phyloP scores from a whole-genome alignment of 2,329 filamentous ascomycete species.

The Aphanocladium album region DNA sequence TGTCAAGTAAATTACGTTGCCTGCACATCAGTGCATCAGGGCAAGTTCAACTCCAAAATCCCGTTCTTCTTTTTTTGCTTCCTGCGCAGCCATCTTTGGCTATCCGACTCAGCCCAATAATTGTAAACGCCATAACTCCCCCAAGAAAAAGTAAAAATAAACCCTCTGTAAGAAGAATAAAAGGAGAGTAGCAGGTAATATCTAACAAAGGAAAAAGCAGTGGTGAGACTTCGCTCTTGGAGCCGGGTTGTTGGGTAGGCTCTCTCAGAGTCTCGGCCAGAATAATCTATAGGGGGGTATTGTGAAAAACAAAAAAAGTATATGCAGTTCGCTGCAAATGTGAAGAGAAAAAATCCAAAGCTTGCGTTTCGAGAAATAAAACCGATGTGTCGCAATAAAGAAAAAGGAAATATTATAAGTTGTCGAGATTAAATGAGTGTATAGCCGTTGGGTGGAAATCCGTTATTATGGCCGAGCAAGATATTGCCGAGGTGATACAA shows the following conservation, averaged over 20 bases:
- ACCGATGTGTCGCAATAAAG: conserved; percentile 1
- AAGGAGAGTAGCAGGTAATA: conserved; percentile 5
- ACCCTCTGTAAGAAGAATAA: not conserved
- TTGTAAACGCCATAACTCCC: conserved; percentile 5
- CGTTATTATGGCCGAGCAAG: not conserved
- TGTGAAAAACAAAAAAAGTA: not conserved
- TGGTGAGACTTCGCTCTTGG: not conserved
- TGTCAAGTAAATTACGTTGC: not conserved
- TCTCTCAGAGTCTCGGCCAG: not conserved
- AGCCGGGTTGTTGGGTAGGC: not conserved
- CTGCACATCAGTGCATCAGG: not conserved
- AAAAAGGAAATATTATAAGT: conserved; percentile 12
- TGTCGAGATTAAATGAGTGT: conserved; percentile 12
- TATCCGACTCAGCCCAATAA: not conserved
- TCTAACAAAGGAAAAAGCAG: conserved; percentile 11
- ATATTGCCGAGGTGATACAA: not conserved
- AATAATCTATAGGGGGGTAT: conserved; percentile 14
- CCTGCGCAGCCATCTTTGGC: not conserved
- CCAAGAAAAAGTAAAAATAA: not conserved
- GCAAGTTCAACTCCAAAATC: not conserved
- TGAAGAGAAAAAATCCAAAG: conserved; percentile 7
- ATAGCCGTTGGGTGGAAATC: not conserved
- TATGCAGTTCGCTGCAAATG: conserved; percentile 11
- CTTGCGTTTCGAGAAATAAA: not conserved
- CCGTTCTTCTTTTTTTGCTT: conserved; percentile 2